Conservation (phyloP, 345 rosid genomes). For the Excoecaria cochinchinensis region DNA sequence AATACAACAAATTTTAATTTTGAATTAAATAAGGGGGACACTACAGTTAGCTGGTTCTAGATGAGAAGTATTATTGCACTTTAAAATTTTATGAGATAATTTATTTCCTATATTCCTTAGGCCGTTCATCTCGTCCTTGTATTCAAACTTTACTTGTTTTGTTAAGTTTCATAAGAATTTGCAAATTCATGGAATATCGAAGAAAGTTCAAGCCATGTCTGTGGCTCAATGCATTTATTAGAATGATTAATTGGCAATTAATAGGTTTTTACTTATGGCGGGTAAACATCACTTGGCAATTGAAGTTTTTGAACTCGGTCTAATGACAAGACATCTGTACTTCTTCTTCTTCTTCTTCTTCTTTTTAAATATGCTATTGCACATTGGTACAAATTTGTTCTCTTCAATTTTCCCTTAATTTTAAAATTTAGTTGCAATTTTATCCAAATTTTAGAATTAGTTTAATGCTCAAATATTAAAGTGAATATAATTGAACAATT, state of each 20-base stretch:
- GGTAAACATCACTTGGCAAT: not conserved
- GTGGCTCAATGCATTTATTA: not conserved
- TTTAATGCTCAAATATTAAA: too few relatives aligned
- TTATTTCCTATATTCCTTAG: not conserved
- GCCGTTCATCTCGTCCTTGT: not conserved
- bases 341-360: not conserved
- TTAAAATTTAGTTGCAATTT: too few relatives aligned
- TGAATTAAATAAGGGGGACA: not conserved
- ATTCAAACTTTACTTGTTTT: not conserved
- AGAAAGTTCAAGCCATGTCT: not conserved
- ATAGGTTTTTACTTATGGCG: not conserved
- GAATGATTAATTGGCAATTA: not conserved
- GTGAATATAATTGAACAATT: too few relatives aligned
- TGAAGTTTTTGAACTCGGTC: not conserved
- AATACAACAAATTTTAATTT: not conserved
- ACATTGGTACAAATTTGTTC: not conserved
- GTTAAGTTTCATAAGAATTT: not conserved
- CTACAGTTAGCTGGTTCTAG: not conserved
- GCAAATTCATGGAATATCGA: not conserved
- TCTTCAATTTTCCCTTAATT: not conserved
- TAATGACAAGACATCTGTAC: too few relatives aligned
- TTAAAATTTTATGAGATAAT: not conserved
- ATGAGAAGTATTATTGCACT: not conserved
- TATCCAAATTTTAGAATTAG: too few relatives aligned
- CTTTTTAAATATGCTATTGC: too few relatives aligned